Evolutionary conservation across 768 basidiomycete species (phyloP).

Genomic region (Tricholoma matsutake): DNA sequence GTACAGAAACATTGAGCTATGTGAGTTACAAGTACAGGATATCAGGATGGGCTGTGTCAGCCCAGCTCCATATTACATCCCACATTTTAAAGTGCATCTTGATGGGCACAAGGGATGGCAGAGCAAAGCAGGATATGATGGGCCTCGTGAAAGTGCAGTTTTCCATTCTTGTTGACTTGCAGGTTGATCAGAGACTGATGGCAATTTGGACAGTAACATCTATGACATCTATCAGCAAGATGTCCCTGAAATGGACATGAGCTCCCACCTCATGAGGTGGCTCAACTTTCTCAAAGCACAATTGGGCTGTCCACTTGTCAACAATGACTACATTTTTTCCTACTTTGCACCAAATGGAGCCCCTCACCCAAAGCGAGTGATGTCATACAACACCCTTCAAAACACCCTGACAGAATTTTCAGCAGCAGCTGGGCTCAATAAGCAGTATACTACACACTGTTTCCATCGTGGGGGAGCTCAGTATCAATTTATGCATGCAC

Average conservation of each 20-base stretch:
- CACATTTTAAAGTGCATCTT: too few relatives aligned
- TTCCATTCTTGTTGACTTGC: neutral
- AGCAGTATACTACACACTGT: constrained; percentile 31
- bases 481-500: constrained; percentile 38
- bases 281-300: constrained; percentile 13
- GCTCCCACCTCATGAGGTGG: constrained; percentile 25
- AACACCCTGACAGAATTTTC: too few relatives aligned
- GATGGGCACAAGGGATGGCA: too few relatives aligned
- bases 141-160: too few relatives aligned
- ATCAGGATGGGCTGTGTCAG: too few relatives aligned
- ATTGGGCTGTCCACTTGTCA: constrained; percentile 2
- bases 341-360: constrained; percentile 24
- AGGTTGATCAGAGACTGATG: neutral
- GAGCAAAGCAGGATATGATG: too few relatives aligned
- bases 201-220: constrained; percentile 15
- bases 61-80: too few relatives aligned
- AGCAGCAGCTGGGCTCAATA: constrained; percentile 18
- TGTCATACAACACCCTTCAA: constrained; percentile 27
- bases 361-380: constrained; percentile 17
- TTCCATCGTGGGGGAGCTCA: constrained; percentile 20
- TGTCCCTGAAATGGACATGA: constrained; percentile 27
- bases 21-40: too few relatives aligned
- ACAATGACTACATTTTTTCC: constrained; percentile 36
- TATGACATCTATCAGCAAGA: constrained; percentile 36
- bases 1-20: neutral